Evolutionary conservation across 768 basidiomycete species (phyloP), one percentile per base, ranked within the genome.

Genomic region (Podaxis sp.): DNA sequence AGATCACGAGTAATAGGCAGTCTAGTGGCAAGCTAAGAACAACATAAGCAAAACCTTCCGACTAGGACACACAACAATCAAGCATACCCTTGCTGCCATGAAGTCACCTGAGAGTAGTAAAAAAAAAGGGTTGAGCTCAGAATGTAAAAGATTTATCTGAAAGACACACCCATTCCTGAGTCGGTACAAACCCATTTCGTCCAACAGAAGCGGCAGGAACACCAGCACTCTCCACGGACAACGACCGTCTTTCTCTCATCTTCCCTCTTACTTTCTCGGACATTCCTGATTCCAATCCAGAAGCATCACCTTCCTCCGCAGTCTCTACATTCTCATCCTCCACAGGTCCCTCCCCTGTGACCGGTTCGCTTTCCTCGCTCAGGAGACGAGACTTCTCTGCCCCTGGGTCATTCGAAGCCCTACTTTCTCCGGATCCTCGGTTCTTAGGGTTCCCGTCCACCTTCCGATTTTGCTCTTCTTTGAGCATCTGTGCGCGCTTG

Each of bases 181-280:
- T 97, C 10, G 97, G 95, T 6, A 95, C 79, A 73, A 98, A 99
- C 2, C 94, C 93, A 71, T 93, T 95, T 65, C 90, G 81, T 28
- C 94, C 94, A 16, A 95, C 83, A 11, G 86, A 87, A 32, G 83
- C 79, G n/a, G 89, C 85, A 10, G 51, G n/a, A 14, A 54, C 62
- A 14, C 57, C 51, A 42, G 50, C 54, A 52, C 50, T 51, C 27
- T 53, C 44, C 16, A 85, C 76, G 36, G 80, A 77, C n/a, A 79
- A 63, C 5, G 84, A 87, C 25, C 83, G 75, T 35, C 89, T 82
- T 66, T 88, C 91, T 64, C 83, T 83, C 89, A 94, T 90, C 76
- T 98, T 99, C 0, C 96, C 96, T 62, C 89, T 79, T 0, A 85
- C 93, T 69, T 96, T 98, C 71, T 95, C 94, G n/a, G 92, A 92